A percentile compares a stretch with the other conserved stretches of the same genome.
These are phyloP conservation scores for Suillus discolor DNA, from an alignment of 768 basidiomycete species.

Conservation along the genomic window DNA sequence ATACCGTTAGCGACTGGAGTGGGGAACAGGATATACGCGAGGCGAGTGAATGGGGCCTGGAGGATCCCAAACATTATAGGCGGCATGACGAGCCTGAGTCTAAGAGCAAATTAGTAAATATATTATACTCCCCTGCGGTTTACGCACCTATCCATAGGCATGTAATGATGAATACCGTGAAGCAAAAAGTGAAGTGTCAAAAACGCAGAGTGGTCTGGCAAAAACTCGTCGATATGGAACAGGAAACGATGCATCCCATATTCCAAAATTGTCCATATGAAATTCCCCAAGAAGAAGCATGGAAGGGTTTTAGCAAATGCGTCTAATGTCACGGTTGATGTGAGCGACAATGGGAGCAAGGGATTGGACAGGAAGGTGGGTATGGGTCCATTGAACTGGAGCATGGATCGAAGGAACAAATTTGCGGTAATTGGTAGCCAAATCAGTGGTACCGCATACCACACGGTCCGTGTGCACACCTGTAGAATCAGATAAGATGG, in stretches of 20 bases:
- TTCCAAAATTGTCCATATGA: conserved; percentile 94
- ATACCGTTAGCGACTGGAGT: conserved; percentile 86
- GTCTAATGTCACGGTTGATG: conserved; percentile 49
- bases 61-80: conserved; percentile 78
- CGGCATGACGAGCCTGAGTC: conserved; percentile 96
- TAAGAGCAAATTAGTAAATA: conserved; percentile 26
- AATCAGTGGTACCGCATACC: conserved; percentile 91
- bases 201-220: conserved; percentile 83
- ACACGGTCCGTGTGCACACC: conserved; percentile 83
- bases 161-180: conserved; percentile 96
- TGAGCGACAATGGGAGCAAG: conserved; percentile 50
- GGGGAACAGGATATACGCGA: conserved; percentile 85
- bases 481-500: conserved; percentile 29
- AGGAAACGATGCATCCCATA: conserved; percentile 94
- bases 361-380: conserved; percentile 65
- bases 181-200: conserved; percentile 88
- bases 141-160: conserved; percentile 90
- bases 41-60: conserved; percentile 82
- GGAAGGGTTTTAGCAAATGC: conserved; percentile 55
- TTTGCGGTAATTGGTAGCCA: conserved; percentile 89
- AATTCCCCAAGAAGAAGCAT: conserved; percentile 83
- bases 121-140: not conserved
- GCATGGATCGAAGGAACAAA: conserved; percentile 77
- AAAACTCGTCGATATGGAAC: conserved; percentile 88
- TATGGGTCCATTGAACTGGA: conserved; percentile 76